Base-by-base conservation (phyloP, 140 eudicot genomes). In the Oenanthe javanica region DNA sequence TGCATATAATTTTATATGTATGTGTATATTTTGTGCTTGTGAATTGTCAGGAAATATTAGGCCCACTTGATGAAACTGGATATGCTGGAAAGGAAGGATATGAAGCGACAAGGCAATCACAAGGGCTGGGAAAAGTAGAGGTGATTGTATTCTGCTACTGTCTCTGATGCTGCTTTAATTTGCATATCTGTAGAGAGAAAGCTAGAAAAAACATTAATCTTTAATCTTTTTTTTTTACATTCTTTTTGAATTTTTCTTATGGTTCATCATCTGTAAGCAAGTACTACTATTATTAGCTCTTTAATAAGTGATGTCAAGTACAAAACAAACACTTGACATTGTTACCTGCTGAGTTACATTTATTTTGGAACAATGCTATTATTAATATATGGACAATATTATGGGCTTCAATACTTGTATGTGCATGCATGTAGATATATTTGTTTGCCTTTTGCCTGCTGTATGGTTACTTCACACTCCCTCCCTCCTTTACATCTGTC, bases 41-140 rank as follows among this genome's bases (percentile, higher is more conserved):
- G 82, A 79, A 48, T 48, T 79, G 82, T 79, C 81, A 78, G 72
- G 61, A 21, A 27, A n/a, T 16, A 1, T 15, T 9, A 38, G 72
- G 81, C 27, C 52, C 71, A 78, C 77, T 12, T 5, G 64, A 40
- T 5, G 64, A 40, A 51, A 51, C 19, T 76, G 79, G 13, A 75
- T 48, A 52, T 48, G 36, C 36, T 74, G 77, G 77, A 74, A 47
- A 54, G 78, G 5, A 12, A 49, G n/a, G 78, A 75, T 54, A 48
- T 47, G 52, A 75, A 73, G 77, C 77, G 77, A 73, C 78, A 75
- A 47, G 78, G 63, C 78, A 75, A 75, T 75, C 78, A 75, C 78
- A 48, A 47, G 78, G 61, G 78, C 43, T 13, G 50, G 7, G 36
- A 36, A 75, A 48, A 47, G 78, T 15, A 48, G 31, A 75, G 77